Evolutionary conservation across 2,329 filamentous ascomycete genomes (phyloP).

Genomic region (Hypoxylon sp.): DNA sequence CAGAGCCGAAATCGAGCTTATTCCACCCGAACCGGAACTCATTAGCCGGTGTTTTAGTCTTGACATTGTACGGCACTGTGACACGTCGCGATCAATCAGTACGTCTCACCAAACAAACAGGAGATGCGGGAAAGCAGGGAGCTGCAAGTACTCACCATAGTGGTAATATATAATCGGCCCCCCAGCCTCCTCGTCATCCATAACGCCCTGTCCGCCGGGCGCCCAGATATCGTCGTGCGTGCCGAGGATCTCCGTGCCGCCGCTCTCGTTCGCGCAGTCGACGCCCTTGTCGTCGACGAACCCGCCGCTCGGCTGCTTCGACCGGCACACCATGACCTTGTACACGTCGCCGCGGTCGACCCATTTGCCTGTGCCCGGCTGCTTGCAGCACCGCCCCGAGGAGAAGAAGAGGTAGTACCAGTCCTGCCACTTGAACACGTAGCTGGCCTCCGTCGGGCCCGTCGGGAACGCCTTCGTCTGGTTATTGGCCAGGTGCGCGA

Average conservation of each 20-base stretch:
- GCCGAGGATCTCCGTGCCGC: conserved; percentile 39
- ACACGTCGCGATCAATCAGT: conserved; percentile 3
- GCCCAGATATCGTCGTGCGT: conserved; percentile 43
- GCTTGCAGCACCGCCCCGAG: conserved; percentile 41
- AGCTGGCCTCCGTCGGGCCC: conserved; percentile 39
- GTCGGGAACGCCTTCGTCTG: conserved; percentile 30
- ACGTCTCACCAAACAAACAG: neutral
- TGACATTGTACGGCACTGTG: conserved; percentile 36
- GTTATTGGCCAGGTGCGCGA: conserved; percentile 43
- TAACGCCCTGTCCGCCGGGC: conserved; percentile 42
- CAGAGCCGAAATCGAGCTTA: conserved; percentile 44
- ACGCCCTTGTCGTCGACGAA: conserved; percentile 40
- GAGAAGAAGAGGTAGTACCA: conserved; percentile 46
- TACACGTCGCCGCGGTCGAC: conserved; percentile 40
- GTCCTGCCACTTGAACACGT: conserved; percentile 35
- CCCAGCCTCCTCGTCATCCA: conserved; percentile 40
- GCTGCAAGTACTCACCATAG: conserved; percentile 36
- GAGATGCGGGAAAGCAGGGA: neutral
- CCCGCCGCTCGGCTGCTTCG: conserved; percentile 29
- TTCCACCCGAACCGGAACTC: conserved; percentile 44
- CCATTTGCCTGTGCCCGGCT: conserved; percentile 35
- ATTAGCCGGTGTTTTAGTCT: conserved; percentile 32
- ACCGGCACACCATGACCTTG: conserved; percentile 46
- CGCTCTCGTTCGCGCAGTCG: conserved; percentile 37
- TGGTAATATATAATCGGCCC: conserved; percentile 45